Evolutionary conservation across 257 asterid species (phyloP).

Genomic region (Rehmannia glutinosa): DNA sequence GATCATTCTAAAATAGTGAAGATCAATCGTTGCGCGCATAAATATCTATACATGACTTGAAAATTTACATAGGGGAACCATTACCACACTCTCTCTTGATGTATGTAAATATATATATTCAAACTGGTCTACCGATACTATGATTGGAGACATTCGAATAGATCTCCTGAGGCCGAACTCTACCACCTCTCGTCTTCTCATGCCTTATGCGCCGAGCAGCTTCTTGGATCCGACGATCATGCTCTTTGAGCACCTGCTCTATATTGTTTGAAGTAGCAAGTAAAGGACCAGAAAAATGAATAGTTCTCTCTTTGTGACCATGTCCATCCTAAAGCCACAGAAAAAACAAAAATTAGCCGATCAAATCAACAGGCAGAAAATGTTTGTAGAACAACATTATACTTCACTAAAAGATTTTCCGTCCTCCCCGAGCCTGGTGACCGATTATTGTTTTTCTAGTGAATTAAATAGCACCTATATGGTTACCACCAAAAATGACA

Average conservation of each 20-base stretch:
- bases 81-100: no score
- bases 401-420: no score
- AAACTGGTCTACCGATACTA: conserved; percentile 10
- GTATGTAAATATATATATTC: not conserved
- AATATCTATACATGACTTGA: not conserved
- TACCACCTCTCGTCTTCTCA: conserved; percentile 45
- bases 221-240: conserved; percentile 77
- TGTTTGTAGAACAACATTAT: no score
- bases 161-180: conserved; percentile 36
- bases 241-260: conserved; percentile 85
- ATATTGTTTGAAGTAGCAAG: conserved; percentile 58
- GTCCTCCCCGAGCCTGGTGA: no score
- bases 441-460: no score
- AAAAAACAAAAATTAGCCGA: not conserved
- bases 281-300: conserved; percentile 78
- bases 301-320: conserved; percentile 41
- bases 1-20: no score
- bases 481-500: no score
- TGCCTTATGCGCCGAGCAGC: conserved; percentile 69
- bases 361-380: not conserved
- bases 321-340: conserved; percentile 30
- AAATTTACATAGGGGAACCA: not conserved
- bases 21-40: not conserved
- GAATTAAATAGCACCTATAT: no score
- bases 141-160: conserved; percentile 17